phyloP scores from a whole-genome alignment of 495 filamentous ascomycete species.

The Hypoxylon crocopeplum region DNA sequence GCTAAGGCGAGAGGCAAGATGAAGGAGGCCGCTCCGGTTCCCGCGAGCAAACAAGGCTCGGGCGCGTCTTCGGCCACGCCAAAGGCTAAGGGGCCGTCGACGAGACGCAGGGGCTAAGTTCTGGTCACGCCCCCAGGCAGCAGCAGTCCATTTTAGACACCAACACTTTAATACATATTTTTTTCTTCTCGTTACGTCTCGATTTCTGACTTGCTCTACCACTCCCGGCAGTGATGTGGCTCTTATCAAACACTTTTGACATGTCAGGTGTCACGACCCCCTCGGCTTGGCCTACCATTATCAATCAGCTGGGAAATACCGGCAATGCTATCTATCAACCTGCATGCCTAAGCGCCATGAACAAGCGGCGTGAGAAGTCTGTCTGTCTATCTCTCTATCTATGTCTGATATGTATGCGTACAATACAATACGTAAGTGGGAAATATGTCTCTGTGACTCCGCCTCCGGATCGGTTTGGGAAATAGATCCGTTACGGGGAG shows the following conservation, averaged over 20 bases:
- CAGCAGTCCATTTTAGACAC: constrained; percentile 10
- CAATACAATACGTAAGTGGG: constrained; percentile 10
- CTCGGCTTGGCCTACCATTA: constrained; percentile 25
- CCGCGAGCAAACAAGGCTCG: constrained; percentile 24
- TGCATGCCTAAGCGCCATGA: neutral
- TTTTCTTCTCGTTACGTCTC: constrained; percentile 13
- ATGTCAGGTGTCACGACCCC: constrained; percentile 28
- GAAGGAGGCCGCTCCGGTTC: constrained; percentile 40
- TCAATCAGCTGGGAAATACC: constrained; percentile 11
- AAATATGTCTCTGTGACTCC: constrained; percentile 10
- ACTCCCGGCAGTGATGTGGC: constrained; percentile 8
- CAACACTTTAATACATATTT: constrained; percentile 22
- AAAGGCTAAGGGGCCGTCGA: constrained; percentile 58
- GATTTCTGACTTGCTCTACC: constrained; percentile 20
- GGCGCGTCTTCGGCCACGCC: constrained; percentile 48
- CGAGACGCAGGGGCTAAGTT: constrained; percentile 58
- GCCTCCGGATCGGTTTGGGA: constrained; percentile 30
- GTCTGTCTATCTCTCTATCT: constrained; percentile 6
- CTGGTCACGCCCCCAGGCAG: constrained; percentile 4
- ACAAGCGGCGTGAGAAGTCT: constrained; percentile 9
- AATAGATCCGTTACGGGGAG: constrained; percentile 28
- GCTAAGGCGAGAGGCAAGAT: constrained; percentile 60
- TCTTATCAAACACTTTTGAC: constrained; percentile 21
- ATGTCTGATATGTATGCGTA: neutral
- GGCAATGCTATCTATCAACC: constrained; percentile 5